phyloP scores from a whole-genome alignment of 257 asterid genomes.

The Solanum peruvianum region DNA sequence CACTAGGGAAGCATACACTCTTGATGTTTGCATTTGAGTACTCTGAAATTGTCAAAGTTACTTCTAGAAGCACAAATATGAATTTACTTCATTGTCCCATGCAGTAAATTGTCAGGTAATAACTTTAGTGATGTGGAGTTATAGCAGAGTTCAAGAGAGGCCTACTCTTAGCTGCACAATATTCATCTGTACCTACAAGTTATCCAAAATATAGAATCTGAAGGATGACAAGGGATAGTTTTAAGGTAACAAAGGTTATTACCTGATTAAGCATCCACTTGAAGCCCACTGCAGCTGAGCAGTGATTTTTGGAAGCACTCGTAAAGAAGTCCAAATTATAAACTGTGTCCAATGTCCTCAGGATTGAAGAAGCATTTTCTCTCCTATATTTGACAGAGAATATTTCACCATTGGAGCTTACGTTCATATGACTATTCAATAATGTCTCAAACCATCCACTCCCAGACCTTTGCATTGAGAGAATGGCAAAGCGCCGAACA shows the following conservation, averaged over 20 bases:
- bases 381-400: conserved; percentile 63
- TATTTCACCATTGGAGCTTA: conserved; percentile 92
- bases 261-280: conserved; percentile 99
- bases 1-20: background rate
- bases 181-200: background rate
- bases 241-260: background rate
- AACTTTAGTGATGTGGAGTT: background rate
- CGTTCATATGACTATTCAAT: conserved; percentile 71
- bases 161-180: background rate
- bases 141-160: background rate
- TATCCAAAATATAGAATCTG: background rate
- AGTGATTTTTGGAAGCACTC: conserved; percentile 87
- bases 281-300: conserved; percentile 90
- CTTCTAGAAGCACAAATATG: background rate
- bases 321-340: conserved; percentile 72
- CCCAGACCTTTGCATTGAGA: conserved; percentile 96
- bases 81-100: background rate
- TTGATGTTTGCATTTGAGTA: background rate
- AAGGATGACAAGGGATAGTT: background rate
- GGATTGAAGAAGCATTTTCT: conserved; percentile 48
- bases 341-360: conserved; percentile 51
- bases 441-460: conserved; percentile 98
- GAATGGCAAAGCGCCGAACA: conserved; percentile 60
- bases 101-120: background rate
- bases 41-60: background rate